Evolutionary conservation across 2,329 filamentous ascomycete species (phyloP).

Genomic region (Paraphoma sp.): DNA sequence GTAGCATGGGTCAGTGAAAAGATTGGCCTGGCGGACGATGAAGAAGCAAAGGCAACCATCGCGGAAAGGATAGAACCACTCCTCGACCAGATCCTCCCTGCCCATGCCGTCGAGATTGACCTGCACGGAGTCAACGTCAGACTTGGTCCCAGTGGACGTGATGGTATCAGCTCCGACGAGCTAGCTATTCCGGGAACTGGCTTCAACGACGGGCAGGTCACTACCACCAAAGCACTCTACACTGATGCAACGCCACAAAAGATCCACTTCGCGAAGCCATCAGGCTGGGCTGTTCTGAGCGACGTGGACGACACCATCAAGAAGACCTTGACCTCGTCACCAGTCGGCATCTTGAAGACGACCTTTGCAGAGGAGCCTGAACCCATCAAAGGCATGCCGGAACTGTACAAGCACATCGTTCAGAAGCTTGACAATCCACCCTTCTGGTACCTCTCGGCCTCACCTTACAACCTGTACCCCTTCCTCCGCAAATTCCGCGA

Average conservation of each 20-base stretch:
- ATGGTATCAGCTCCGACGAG: constrained; percentile 73
- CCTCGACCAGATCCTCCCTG: constrained; percentile 75
- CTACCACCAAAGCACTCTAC: constrained; percentile 39
- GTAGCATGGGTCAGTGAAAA: constrained; percentile 74
- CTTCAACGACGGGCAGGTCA: constrained; percentile 41
- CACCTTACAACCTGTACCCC: constrained; percentile 91
- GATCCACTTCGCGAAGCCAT: constrained; percentile 75
- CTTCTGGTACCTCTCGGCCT: constrained; percentile 94
- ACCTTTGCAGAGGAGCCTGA: constrained; percentile 81
- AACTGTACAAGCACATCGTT: constrained; percentile 75
- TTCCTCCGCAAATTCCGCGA: constrained; percentile 80
- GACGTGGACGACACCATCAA: constrained; percentile 98
- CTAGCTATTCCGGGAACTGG: constrained; percentile 57
- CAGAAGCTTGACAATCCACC: constrained; percentile 65
- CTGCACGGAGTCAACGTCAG: constrained; percentile 54
- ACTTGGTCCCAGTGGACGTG: constrained; percentile 72
- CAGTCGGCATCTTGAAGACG: constrained; percentile 78
- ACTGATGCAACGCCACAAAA: constrained; percentile 62
- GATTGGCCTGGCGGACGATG: constrained; percentile 65
- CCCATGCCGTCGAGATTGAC: constrained; percentile 69
- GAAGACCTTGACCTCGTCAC: constrained; percentile 80
- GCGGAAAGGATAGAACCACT: constrained; percentile 77
- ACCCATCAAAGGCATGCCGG: constrained; percentile 81
- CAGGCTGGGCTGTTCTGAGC: constrained; percentile 85
- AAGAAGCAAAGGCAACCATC: constrained; percentile 64